Base-by-base conservation (phyloP, 2,329 filamentous ascomycete genomes). In the Thielaviopsis euricoi region DNA sequence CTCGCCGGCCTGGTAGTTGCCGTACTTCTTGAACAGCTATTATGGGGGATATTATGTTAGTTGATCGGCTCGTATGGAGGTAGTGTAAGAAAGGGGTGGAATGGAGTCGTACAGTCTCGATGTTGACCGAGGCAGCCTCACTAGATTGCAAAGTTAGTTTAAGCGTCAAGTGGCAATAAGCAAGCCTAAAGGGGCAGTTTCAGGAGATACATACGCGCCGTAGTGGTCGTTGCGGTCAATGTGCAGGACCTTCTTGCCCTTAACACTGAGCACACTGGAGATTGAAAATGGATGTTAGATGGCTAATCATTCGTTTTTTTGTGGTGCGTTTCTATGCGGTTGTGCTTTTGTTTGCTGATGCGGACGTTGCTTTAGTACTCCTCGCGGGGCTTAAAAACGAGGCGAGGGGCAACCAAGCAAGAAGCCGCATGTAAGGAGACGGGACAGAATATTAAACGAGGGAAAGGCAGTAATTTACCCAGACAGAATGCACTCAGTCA, bases 181-280 rank as follows among this genome's bases (percentile, higher is more conserved):
- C 37, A 26, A 58, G 64, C 37, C 57, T 50, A 49, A 53, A 60
- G 49, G 49, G 61, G 40, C 13, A 37, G 21, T 48, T n/a, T 21
- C 43, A 51, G 52, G 57, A 53, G 61, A 58, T 61, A 78, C 86
- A 67, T 76, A 95, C 90, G 89, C 93, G 80, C 93, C 93, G 69
- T 96, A 97, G 77, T 97, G 90, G 71, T 95, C 89, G 71, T 97
- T 97, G 70, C 90, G 86, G 76, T 97, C 93, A 71, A 98, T 95
- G 77, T 98, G 93, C 64, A 98, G 81, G 69, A 98, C 93, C 78
- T 97, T 97, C 80, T 95, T 91, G 72, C 91, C 91, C 79, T 97
- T 96, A 67, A 97, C 91, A 76, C 89, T 95, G 70, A 97, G 77
- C 62, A 98, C 90, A 73, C 90, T 89, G 67, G 61, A 64, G 55